Base-by-base conservation (phyloP, 2,329 filamentous ascomycete genomes). In the Tolypocladium inflatum region DNA sequence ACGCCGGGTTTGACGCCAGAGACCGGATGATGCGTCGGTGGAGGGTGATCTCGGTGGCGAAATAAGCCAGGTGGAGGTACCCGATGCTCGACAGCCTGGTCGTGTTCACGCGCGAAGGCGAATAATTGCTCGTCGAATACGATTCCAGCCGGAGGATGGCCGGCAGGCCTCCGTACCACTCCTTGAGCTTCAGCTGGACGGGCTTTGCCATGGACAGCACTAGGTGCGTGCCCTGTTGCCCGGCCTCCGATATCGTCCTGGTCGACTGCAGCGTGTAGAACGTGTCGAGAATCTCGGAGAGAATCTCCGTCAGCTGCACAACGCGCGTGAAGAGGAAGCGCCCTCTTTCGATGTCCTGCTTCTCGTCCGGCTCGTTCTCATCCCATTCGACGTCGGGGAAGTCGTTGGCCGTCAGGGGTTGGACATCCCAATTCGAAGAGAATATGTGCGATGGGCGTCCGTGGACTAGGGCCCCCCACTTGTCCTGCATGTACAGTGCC, bases 401-500 rank as follows among this genome's bases (percentile, higher is more conserved):
- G 69, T 92, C 89, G 58, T 85, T 83, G 52, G 78, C 72, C 5
- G 76, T 79, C n/a, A 90, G 80, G 8, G 78, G 69, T 59, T 80
- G 79, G 7, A 96, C 90, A 2, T 87, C 90, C 91, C 91, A 96
- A 70, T 95, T 84, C 53, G 78, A 74, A 23, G 76, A 71, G 62
- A 83, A 81, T 45, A 85, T 82, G 63, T 95, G 91, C 5, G 90
- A 94, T 1, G 91, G 91, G 13, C 91, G 86, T 53, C 91, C 91
- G 67, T 95, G 89, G 30, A 94, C 86, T 23, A 96, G 78, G 2
- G 91, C 87, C 19, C 89, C 90, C 91, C 91, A 96, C 72, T 82
- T 95, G 73, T 97, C 92, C 73, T 96, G 91, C 87, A 95, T 93
- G 70, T 94, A 96, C 55, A 96, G 73, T 2, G 90, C 91, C 91